Conservation (phyloP, 495 filamentous ascomycete genomes). For the Aspergillus egyptiacus region DNA sequence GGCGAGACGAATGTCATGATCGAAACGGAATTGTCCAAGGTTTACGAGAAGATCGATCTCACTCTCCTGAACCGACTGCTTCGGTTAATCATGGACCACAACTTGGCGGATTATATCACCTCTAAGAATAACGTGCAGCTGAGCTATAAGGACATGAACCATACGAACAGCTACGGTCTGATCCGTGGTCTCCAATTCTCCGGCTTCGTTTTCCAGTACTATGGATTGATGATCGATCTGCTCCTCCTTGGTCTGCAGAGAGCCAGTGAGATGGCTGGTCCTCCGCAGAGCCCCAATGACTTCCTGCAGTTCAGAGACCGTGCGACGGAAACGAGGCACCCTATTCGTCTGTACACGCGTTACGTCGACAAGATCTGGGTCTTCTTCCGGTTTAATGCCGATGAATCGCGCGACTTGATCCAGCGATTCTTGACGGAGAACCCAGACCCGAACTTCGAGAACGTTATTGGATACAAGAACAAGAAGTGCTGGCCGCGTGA, state of each 20-base stretch:
- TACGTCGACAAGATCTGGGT: constrained; percentile 99
- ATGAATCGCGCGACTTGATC: constrained; percentile 93
- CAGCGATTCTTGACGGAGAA: constrained; percentile 98
- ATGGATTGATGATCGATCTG: constrained; percentile 91
- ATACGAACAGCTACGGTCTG: constrained; percentile 97
- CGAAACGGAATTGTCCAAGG: constrained; percentile 95
- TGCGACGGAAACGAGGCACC: constrained; percentile 84
- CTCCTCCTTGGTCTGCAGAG: constrained; percentile 88
- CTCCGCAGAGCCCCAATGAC: constrained; percentile 94
- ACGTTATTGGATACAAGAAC: constrained; percentile 97
- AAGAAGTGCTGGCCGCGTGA: constrained; percentile 99
- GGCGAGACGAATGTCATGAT: constrained; percentile 99
- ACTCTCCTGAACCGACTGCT: constrained; percentile 90
- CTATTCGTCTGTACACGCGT: constrained; percentile 91
- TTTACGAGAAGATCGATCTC: constrained; percentile 99
- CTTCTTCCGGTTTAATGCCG: constrained; percentile 86
- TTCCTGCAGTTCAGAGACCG: constrained; percentile 96
- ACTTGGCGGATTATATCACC: constrained; percentile 97
- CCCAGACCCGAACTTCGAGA: constrained; percentile 98
- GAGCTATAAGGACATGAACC: constrained; percentile 99
- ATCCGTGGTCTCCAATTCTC: constrained; percentile 97
- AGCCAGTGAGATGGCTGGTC: constrained; percentile 93
- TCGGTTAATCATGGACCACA: constrained; percentile 98
- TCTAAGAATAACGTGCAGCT: constrained; percentile 99
- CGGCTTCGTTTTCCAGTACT: constrained; percentile 98